Percentiles rank a stretch among this genome's conserved stretches.
phyloP scores from a whole-genome alignment of 805 yeast species.

The Spathaspora girioi region DNA sequence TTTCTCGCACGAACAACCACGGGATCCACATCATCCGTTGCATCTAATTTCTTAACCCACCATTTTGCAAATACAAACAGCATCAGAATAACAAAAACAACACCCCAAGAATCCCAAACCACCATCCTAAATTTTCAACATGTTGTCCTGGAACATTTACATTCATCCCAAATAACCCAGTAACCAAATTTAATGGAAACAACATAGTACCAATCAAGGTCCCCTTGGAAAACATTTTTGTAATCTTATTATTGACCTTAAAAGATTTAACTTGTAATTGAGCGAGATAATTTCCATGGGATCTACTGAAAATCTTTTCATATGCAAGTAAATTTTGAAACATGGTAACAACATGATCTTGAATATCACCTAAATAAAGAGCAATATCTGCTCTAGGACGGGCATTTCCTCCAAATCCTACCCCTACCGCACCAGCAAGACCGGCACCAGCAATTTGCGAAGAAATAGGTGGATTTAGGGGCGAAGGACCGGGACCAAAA shows the following conservation, averaged over 20 bases:
- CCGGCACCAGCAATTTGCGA: no score
- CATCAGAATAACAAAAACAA: no score
- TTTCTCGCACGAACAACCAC: no score
- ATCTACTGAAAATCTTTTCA: conserved; percentile 87
- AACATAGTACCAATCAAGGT: conserved; percentile 94
- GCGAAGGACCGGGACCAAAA: no score
- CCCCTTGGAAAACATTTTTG: conserved; percentile 90
- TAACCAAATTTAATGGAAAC: conserved; percentile 88
- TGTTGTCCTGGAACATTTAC: conserved; percentile 92
- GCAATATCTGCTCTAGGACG: no score
- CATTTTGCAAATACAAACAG: no score
- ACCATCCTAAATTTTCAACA: conserved; percentile 37
- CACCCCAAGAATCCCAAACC: conserved; percentile 39
- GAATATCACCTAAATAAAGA: conserved; percentile 99
- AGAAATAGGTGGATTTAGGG: no score
- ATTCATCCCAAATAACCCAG: conserved; percentile 99
- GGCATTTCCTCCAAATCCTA: no score
- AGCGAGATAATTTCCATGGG: conserved; percentile 95
- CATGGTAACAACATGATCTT: conserved; percentile 97
- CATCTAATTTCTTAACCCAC: no score
- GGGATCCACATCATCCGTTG: no score
- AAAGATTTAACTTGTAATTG: conserved; percentile 98
- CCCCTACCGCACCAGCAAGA: no score
- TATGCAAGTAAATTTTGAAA: conserved; percentile 91
- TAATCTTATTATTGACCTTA: conserved; percentile 92